Base-by-base conservation (phyloP, 805 yeast species). In the Tetrapisispora phaffii region DNA sequence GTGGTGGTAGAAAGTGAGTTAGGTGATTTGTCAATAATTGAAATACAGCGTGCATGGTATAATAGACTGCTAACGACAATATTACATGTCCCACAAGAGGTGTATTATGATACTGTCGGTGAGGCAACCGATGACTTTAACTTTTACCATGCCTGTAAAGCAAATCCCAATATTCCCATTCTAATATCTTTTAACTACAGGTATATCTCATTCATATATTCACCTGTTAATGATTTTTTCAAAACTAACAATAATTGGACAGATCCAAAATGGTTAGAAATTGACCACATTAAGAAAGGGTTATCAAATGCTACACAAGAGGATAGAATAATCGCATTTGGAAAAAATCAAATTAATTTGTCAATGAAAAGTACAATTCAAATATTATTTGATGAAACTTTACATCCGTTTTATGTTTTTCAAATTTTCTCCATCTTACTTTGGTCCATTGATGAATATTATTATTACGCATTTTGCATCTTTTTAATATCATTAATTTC, bases 331-430 rank as follows among this genome's bases (percentile, higher is more conserved):
- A 57, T 73, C 42, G 87, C 88, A 0, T 93, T 93, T 67, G 96
- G 90, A 12, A 67, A 68, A 24, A 93, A 93, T 62, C 67, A 77
- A 24, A 76, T 93, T 40, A 82, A 82, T 46, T 77, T 93, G 53
- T 77, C 78, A 44, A 90, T 84, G 47, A 90, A 88, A 49, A 60
- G 89, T 0, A 68, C 78, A 1, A 29, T 68, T 0, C 78, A 79
- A 58, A 71, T 93, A 38, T 69, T 93, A 31, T 69, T 83, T 22
- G 95, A 87, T 57, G 98, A 93, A 62, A 86, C 88, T 0, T 67
- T 93, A 35, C 97, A 93, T 62, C 99, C 99, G 0, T 93, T 93
- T 60, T 93, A 93, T 62, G 75, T 94, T 36, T 93, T 93, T 62
- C 99, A 93, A 68, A 80, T 90, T 1, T 90, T 90, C 59, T 88